These are phyloP conservation scores for Pseudogymnoascus sp. DNA, from an alignment of 2,329 filamentous ascomycete species.

Conservation along the genomic window DNA sequence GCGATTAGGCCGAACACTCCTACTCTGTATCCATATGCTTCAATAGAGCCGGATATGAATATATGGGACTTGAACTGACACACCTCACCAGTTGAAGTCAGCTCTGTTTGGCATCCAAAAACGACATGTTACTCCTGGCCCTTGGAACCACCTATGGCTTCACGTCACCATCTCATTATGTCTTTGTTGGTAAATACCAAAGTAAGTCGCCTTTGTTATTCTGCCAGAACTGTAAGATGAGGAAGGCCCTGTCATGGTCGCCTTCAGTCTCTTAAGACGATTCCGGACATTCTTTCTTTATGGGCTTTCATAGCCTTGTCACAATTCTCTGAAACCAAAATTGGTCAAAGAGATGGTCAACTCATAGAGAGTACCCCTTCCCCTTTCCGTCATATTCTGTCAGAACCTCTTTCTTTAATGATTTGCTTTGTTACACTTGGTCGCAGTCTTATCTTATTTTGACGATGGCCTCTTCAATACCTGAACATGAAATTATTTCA, in stretches of 20 bases:
- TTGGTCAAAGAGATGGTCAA: neutral
- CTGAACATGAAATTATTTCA: neutral
- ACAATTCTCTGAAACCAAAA: neutral
- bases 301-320: neutral
- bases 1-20: neutral
- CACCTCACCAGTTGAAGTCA: neutral
- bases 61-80: neutral
- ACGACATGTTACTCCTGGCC: neutral
- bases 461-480: slow-evolving; percentile 1
- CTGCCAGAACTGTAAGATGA: neutral
- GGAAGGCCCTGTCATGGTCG: neutral
- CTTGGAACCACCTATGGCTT: neutral
- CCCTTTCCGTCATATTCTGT: neutral
- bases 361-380: neutral
- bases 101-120: neutral
- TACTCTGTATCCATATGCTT: neutral
- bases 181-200: neutral
- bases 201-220: neutral
- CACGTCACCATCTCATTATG: neutral
- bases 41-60: neutral
- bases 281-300: slow-evolving; percentile 3
- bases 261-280: neutral
- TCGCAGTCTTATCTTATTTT: slow-evolving; percentile 4
- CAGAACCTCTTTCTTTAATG: neutral
- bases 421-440: slow-evolving; percentile 5